Conservation (phyloP, 2,329 filamentous ascomycete genomes). For the Calonectria pauciramosa region DNA sequence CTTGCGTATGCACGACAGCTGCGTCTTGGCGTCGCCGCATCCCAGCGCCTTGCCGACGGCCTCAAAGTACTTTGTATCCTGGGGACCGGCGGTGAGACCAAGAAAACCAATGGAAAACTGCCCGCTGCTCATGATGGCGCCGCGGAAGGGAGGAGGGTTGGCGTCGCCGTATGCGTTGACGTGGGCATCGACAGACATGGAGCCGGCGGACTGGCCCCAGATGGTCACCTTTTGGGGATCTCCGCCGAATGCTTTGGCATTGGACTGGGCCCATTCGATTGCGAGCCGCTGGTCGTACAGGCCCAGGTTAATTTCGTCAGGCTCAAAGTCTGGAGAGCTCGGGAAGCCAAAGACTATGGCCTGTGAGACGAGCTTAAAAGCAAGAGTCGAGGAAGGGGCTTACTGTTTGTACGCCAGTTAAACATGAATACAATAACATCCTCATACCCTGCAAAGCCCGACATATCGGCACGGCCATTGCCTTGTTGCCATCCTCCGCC, state of each 20-base stretch:
- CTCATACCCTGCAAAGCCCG: slow-evolving; percentile 45
- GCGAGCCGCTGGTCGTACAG: slow-evolving; percentile 46
- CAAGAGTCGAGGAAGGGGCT: not conserved
- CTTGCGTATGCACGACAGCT: slow-evolving; percentile 41
- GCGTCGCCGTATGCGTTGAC: slow-evolving; percentile 37
- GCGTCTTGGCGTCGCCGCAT: slow-evolving; percentile 20
- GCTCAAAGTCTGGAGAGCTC: slow-evolving; percentile 54
- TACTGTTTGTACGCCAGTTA: slow-evolving; percentile 46
- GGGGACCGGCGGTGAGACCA: slow-evolving; percentile 13
- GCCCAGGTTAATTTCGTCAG: slow-evolving; percentile 50
- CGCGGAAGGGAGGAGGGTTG: slow-evolving; percentile 40
- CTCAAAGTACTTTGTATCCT: slow-evolving; percentile 31
- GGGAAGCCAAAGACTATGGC: slow-evolving; percentile 58
- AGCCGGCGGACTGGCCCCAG: slow-evolving; percentile 48
- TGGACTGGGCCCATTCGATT: slow-evolving; percentile 44
- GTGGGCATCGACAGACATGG: slow-evolving; percentile 50
- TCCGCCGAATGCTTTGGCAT: slow-evolving; percentile 45
- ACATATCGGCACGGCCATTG: slow-evolving; percentile 38
- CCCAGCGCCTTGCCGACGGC: slow-evolving; percentile 31
- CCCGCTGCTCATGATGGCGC: slow-evolving; percentile 46
- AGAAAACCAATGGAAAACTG: slow-evolving; percentile 45
- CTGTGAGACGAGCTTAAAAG: not conserved
- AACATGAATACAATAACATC: slow-evolving; percentile 44
- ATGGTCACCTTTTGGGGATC: slow-evolving; percentile 43
- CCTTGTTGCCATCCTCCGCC: slow-evolving; percentile 43